Evolutionary conservation across 108 stramenopile species (phyloP).

Genomic region (Nitzschia inconspicua): DNA sequence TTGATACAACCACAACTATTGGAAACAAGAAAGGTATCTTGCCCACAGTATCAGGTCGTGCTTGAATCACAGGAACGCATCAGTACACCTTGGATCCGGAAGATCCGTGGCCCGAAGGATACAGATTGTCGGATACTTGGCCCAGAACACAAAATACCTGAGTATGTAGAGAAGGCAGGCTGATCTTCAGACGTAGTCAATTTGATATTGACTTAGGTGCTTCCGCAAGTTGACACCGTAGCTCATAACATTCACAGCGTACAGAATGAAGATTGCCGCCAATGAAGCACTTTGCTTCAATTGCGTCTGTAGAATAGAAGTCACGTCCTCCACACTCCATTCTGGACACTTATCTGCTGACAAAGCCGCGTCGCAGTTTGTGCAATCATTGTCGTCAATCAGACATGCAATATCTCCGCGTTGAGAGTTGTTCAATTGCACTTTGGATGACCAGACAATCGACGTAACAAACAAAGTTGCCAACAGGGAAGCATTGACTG

Average conservation of each 20-base stretch:
- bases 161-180: no score
- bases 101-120: no score
- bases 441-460: constrained; percentile 41
- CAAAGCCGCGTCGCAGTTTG: constrained; percentile 34
- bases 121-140: no score
- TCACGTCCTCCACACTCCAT: constrained; percentile 67
- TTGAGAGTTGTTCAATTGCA: constrained; percentile 36
- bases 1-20: no score
- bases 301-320: constrained; percentile 57
- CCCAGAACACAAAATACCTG: no score
- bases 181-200: constrained; percentile 71
- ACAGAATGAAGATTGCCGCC: constrained; percentile 72
- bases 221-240: constrained; percentile 62
- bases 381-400: constrained; percentile 52
- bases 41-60: no score
- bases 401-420: constrained; percentile 56
- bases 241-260: constrained; percentile 58
- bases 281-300: constrained; percentile 69
- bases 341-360: constrained; percentile 57
- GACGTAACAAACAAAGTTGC: constrained; percentile 54
- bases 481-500: constrained; percentile 40
- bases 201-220: constrained; percentile 69
- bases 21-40: no score
- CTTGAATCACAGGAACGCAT: no score
- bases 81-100: no score